Evolutionary conservation across 2,329 filamentous ascomycete species (phyloP).

Genomic region (Diplodia corticola): DNA sequence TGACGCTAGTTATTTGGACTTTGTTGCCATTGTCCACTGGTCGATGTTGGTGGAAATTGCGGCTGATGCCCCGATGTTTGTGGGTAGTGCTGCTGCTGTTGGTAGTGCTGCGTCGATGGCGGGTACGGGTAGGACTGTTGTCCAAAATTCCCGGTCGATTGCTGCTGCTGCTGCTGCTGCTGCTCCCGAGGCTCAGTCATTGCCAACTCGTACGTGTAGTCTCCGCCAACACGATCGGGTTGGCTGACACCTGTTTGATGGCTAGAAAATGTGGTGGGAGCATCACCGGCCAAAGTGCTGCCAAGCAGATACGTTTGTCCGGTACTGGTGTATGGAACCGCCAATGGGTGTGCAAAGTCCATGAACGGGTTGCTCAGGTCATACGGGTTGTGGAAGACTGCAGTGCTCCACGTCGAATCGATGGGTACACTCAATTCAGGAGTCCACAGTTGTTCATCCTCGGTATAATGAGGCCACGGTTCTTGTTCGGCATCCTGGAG

Average conservation of each 20-base stretch:
- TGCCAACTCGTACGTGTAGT: neutral
- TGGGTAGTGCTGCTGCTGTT: neutral
- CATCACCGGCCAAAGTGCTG: neutral
- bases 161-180: neutral
- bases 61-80: neutral
- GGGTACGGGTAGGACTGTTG: neutral
- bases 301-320: neutral
- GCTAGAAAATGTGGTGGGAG: neutral
- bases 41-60: neutral
- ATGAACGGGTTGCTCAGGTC: conserved; percentile 2
- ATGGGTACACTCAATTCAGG: neutral
- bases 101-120: neutral
- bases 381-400: neutral
- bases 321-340: neutral
- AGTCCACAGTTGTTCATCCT: neutral
- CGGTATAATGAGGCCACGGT: neutral
- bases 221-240: neutral
- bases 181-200: neutral
- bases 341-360: neutral
- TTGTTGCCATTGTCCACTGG: neutral
- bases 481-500: neutral
- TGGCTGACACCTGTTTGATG: neutral
- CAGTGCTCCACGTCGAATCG: neutral
- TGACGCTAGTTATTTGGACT: neutral
- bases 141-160: too few species aligned